A percentile compares a stretch with the other conserved stretches of the same genome.
These are phyloP conservation scores for Apophysomyces ossiformis DNA, from an alignment of 371 early-diverging fungal species.

Conservation along the genomic window DNA sequence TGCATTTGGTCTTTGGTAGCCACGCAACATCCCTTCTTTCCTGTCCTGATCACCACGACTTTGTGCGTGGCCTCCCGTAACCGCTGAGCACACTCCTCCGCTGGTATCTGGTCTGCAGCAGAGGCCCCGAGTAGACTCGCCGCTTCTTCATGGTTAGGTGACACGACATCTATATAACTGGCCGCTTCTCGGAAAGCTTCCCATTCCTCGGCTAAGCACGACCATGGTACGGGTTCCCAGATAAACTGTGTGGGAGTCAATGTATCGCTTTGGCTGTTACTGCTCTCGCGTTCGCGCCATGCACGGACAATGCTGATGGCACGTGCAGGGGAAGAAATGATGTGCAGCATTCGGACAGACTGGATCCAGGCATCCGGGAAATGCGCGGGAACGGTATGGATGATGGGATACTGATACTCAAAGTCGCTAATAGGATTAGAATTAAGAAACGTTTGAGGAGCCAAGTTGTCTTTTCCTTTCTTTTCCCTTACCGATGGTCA, in stretches of 20 bases:
- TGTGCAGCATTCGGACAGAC: slow-evolving; percentile 36
- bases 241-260: slow-evolving; percentile 20
- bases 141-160: slow-evolving; percentile 43
- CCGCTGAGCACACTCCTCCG: slow-evolving; percentile 7
- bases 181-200: slow-evolving; percentile 17
- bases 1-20: background rate
- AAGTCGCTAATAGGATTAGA: slow-evolving; percentile 31
- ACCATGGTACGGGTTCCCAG: slow-evolving; percentile 57
- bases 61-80: background rate
- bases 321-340: slow-evolving; percentile 47
- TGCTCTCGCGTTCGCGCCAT: slow-evolving; percentile 31
- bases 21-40: slow-evolving; percentile 39
- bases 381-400: slow-evolving; percentile 38
- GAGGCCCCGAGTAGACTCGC: slow-evolving; percentile 25
- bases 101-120: background rate
- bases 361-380: slow-evolving; percentile 47
- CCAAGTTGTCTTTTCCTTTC: no score
- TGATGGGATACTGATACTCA: slow-evolving; percentile 50
- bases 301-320: slow-evolving; percentile 37
- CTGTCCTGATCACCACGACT: slow-evolving; percentile 31
- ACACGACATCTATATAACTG: slow-evolving; percentile 24
- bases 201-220: slow-evolving; percentile 39
- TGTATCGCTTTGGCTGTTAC: background rate
- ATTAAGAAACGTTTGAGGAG: no score
- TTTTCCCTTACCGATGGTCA: slow-evolving; percentile 41